These are phyloP conservation scores for Stachybotrys chartarum DNA, from an alignment of 2,329 filamentous ascomycete species.

Conservation along the genomic window DNA sequence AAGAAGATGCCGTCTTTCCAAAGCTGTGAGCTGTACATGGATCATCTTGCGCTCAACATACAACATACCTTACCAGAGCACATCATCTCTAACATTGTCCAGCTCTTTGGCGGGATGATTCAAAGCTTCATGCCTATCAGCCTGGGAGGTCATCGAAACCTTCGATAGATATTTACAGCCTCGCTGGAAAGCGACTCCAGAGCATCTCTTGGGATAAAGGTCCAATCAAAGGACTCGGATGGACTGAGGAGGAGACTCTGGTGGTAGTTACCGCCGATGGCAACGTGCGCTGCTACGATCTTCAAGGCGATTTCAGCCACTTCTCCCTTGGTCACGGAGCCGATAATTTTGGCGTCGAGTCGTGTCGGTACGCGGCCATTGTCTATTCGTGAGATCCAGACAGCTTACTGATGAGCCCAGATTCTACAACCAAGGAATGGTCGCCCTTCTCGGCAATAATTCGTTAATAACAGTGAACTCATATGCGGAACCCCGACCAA, in stretches of 20 bases:
- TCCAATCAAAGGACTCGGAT: conserved; percentile 79
- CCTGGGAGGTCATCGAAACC: conserved; percentile 66
- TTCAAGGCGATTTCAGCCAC: conserved; percentile 92
- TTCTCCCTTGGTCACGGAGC: conserved; percentile 87
- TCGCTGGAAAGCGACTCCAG: conserved; percentile 79
- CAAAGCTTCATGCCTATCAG: conserved; percentile 73
- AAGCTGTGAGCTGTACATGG: neutral
- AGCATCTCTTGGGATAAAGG: conserved; percentile 89
- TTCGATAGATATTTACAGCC: conserved; percentile 90
- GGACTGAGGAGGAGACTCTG: conserved; percentile 92
- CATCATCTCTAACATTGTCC: conserved; percentile 8
- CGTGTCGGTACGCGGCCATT: conserved; percentile 53
- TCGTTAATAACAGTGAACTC: conserved; percentile 77
- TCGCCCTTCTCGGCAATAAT: conserved; percentile 85
- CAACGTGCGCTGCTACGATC: conserved; percentile 80
- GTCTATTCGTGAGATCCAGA: neutral
- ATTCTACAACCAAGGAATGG: conserved; percentile 90
- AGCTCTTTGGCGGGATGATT: conserved; percentile 87
- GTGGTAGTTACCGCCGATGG: conserved; percentile 85
- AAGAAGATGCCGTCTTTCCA: neutral
- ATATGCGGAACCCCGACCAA: conserved; percentile 86
- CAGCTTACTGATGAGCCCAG: conserved; percentile 16
- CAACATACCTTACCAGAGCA: neutral
- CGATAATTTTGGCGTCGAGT: conserved; percentile 78
- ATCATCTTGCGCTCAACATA: neutral